Evolutionary conservation across 1,284 basidiomycete species (phyloP).

Genomic region (Schizophyllum amplum): DNA sequence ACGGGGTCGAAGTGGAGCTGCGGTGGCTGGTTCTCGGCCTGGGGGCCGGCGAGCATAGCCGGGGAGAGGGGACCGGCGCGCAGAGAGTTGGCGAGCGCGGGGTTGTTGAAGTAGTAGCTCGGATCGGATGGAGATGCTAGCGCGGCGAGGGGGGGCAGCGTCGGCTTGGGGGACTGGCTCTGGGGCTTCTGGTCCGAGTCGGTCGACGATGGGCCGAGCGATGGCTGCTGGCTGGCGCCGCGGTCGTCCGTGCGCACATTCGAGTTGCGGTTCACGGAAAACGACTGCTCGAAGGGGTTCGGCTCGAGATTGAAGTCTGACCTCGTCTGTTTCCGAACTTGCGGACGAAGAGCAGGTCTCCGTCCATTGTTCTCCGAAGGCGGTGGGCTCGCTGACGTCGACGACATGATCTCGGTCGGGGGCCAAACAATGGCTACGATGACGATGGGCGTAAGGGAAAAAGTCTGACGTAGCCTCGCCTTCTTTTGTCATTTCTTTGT

Average conservation of each 20-base stretch:
- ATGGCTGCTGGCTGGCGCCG: conserved; percentile 27
- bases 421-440: not conserved
- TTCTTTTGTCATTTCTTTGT: not conserved
- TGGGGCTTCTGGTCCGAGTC: conserved; percentile 1
- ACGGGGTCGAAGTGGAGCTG: conserved; percentile 64
- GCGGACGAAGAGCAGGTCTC: conserved; percentile 10
- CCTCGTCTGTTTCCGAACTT: conserved; percentile 34
- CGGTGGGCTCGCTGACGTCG: not conserved
- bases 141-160: conserved; percentile 81
- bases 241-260: conserved; percentile 25
- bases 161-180: conserved; percentile 36
- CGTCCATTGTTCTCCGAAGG: not conserved
- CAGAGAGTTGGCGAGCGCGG: conserved; percentile 65
- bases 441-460: not conserved
- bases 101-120: conserved; percentile 64
- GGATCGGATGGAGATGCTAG: conserved; percentile 79
- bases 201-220: conserved; percentile 15
- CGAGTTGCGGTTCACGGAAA: conserved; percentile 48
- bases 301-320: conserved; percentile 81
- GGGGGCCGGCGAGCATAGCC: conserved; percentile 90
- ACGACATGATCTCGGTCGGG: not conserved
- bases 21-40: conserved; percentile 24
- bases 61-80: conserved; percentile 89
- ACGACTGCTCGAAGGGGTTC: conserved; percentile 96
- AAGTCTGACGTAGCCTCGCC: not conserved